Percentiles rank a stretch among this genome's conserved stretches.
Conservation (phyloP, 2,329 filamentous ascomycete genomes). For the Penicillium sp. region DNA sequence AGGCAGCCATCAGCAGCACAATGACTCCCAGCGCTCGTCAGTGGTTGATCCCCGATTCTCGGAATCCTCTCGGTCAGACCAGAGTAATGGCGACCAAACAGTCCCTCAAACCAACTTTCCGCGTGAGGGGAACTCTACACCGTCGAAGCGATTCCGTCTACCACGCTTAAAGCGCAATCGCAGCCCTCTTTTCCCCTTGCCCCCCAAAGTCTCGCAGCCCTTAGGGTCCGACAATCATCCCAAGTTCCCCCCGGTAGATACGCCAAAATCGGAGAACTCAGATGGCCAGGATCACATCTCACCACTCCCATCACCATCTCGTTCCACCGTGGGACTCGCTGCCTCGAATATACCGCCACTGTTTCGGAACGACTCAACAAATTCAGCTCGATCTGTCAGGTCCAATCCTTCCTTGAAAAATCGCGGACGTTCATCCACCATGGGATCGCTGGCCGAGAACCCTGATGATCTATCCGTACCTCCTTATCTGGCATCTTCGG, state of each 20-base stretch:
- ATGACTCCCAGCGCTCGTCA: slow-evolving; percentile 59
- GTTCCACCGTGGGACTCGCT: slow-evolving; percentile 50
- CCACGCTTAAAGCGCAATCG: slow-evolving; percentile 72
- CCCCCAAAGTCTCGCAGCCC: slow-evolving; percentile 56
- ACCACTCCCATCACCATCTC: slow-evolving; percentile 48
- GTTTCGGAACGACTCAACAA: slow-evolving; percentile 58
- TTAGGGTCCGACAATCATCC: slow-evolving; percentile 17
- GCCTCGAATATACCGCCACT: slow-evolving; percentile 48
- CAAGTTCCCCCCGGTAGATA: slow-evolving; percentile 22
- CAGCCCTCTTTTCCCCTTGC: slow-evolving; percentile 80
- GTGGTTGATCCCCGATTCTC: slow-evolving; percentile 65
- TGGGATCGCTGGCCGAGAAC: slow-evolving; percentile 73
- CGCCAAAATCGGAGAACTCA: slow-evolving; percentile 24
- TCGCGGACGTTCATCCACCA: slow-evolving; percentile 79
- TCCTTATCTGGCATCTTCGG: slow-evolving; percentile 54
- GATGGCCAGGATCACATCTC: slow-evolving; percentile 38
- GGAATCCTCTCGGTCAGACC: slow-evolving; percentile 87
- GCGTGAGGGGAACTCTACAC: slow-evolving; percentile 57
- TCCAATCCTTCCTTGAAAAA: slow-evolving; percentile 52
- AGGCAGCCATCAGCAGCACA: slow-evolving; percentile 54
- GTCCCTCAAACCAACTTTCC: slow-evolving; percentile 57
- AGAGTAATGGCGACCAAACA: slow-evolving; percentile 67
- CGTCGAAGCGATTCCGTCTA: slow-evolving; percentile 74
- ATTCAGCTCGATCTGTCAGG: slow-evolving; percentile 62
- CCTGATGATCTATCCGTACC: slow-evolving; percentile 68